Percentiles rank a stretch among this genome's conserved stretches.
Conservation (phyloP, 2,329 filamentous ascomycete species). For the Parascedosporium putredinis region DNA sequence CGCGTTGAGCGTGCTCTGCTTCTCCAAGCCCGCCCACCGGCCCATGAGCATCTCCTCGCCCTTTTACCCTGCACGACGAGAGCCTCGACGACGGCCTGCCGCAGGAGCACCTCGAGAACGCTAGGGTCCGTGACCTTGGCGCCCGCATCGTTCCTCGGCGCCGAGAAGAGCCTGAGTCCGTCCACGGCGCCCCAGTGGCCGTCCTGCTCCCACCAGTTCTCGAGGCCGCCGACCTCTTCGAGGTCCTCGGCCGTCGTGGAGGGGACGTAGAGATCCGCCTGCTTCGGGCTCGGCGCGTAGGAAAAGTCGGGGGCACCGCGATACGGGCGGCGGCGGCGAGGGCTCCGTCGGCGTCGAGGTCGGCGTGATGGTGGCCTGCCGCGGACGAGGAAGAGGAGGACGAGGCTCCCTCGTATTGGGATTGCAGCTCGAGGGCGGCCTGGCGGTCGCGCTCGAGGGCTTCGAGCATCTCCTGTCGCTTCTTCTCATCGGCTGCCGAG, state of each 20-base stretch:
- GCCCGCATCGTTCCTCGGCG: conserved; percentile 15
- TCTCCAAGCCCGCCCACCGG: conserved; percentile 20
- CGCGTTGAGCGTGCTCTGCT: conserved; percentile 24
- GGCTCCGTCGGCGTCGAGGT: conserved; percentile 15
- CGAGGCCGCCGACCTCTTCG: conserved; percentile 34
- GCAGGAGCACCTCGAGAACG: conserved; percentile 36
- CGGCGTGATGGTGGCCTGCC: too few species aligned
- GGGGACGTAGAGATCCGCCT: conserved; percentile 31
- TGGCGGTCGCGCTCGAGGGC: conserved; percentile 27
- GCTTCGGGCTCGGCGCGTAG: conserved; percentile 11
- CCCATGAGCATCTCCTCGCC: conserved; percentile 17
- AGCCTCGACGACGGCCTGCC: conserved; percentile 42
- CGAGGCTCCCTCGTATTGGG: conserved; percentile 11
- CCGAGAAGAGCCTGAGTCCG: conserved; percentile 32
- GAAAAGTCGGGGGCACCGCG: conserved; percentile 11
- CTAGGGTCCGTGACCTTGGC: conserved; percentile 30
- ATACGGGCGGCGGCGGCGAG: neutral
- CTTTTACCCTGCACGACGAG: conserved; percentile 26
- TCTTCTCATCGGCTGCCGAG: conserved; percentile 10
- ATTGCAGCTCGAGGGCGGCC: conserved; percentile 12
- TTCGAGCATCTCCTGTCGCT: conserved; percentile 20
- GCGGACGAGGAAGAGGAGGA: too few species aligned
- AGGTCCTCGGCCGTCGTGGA: conserved; percentile 34
- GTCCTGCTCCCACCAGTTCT: conserved; percentile 43
- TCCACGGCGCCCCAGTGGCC: conserved; percentile 40